Evolutionary conservation across 2,329 filamentous ascomycete genomes (phyloP).

Genomic region (Sphaerulina musiva): DNA sequence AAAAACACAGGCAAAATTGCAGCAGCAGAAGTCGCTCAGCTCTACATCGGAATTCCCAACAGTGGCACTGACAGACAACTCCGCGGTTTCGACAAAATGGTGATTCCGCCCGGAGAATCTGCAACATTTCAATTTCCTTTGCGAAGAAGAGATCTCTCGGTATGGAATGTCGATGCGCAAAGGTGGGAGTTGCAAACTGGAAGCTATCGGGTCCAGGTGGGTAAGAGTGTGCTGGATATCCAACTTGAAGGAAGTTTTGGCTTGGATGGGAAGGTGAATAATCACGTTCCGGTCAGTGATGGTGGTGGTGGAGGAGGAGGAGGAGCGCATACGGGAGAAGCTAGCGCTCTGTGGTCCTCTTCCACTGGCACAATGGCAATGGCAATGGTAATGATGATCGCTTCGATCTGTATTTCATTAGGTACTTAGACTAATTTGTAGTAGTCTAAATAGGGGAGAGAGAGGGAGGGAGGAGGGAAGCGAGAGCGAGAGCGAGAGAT

Average conservation of each 20-base stretch:
- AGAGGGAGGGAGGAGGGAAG: too few species aligned
- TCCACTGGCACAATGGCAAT: too few species aligned
- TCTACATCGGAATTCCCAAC: constrained; percentile 41
- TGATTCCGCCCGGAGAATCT: constrained; percentile 22
- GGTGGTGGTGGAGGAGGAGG: too few species aligned
- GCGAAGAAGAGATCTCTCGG: constrained; percentile 20
- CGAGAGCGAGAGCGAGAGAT: too few species aligned
- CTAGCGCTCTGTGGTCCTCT: too few species aligned
- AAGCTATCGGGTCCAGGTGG: constrained; percentile 23
- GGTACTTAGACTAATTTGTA: too few species aligned
- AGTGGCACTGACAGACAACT: constrained; percentile 25
- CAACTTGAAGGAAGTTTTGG: constrained; percentile 2
- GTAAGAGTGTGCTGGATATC: constrained; percentile 22
- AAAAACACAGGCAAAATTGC: constrained; percentile 56
- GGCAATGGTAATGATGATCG: too few species aligned
- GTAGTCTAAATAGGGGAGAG: too few species aligned
- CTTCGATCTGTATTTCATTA: too few species aligned
- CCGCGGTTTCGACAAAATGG: constrained; percentile 37
- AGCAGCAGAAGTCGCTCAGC: constrained; percentile 49
- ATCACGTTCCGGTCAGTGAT: background rate
- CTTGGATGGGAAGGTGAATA: background rate
- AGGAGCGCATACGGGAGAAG: too few species aligned
- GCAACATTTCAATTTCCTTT: constrained; percentile 15
- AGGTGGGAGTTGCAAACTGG: constrained; percentile 21
- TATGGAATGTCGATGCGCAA: constrained; percentile 19